phyloP scores from a whole-genome alignment of 768 basidiomycete species.

The Rossbeevera mucosa region DNA sequence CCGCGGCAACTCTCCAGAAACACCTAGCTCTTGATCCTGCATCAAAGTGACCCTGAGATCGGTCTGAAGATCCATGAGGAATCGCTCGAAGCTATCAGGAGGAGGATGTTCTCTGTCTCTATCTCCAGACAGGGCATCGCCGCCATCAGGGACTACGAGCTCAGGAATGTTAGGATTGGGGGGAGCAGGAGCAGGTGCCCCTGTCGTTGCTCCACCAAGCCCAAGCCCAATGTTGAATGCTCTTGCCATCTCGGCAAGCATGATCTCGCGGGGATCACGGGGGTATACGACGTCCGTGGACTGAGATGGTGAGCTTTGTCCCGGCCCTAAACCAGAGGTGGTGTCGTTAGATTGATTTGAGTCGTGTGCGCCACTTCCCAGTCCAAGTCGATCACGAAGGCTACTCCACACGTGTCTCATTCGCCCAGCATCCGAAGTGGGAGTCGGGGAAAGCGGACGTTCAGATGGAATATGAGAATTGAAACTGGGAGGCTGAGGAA shows the following conservation, averaged over 20 bases:
- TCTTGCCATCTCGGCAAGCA: slow-evolving; percentile 78
- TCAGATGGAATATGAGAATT: slow-evolving; percentile 21
- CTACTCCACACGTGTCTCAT: slow-evolving; percentile 66
- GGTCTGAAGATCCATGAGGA: slow-evolving; percentile 71
- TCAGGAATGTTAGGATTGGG: slow-evolving; percentile 10
- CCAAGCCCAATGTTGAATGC: slow-evolving; percentile 73
- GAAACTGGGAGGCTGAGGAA: slow-evolving; percentile 8
- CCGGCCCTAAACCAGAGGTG: slow-evolving; percentile 3
- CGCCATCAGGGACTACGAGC: slow-evolving; percentile 4
- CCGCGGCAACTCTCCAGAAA: slow-evolving; percentile 3
- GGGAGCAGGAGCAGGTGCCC: not conserved
- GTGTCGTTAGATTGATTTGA: slow-evolving; percentile 12
- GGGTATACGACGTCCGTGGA: slow-evolving; percentile 10
- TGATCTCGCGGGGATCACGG: slow-evolving; percentile 57
- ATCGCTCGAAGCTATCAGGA: slow-evolving; percentile 76
- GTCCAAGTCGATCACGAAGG: slow-evolving; percentile 63
- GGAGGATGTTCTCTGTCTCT: slow-evolving; percentile 30
- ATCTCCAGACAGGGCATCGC: slow-evolving; percentile 3
- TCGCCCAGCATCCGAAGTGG: slow-evolving; percentile 36
- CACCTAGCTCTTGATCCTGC: slow-evolving; percentile 26
- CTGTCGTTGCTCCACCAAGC: slow-evolving; percentile 27
- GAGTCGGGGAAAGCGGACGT: slow-evolving; percentile 40
- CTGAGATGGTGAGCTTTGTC: slow-evolving; percentile 8
- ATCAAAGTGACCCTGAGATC: slow-evolving; percentile 65
- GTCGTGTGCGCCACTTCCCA: slow-evolving; percentile 31